phyloP scores from a whole-genome alignment of 179 eudicot species.

The Heliamphora pulchella region DNA sequence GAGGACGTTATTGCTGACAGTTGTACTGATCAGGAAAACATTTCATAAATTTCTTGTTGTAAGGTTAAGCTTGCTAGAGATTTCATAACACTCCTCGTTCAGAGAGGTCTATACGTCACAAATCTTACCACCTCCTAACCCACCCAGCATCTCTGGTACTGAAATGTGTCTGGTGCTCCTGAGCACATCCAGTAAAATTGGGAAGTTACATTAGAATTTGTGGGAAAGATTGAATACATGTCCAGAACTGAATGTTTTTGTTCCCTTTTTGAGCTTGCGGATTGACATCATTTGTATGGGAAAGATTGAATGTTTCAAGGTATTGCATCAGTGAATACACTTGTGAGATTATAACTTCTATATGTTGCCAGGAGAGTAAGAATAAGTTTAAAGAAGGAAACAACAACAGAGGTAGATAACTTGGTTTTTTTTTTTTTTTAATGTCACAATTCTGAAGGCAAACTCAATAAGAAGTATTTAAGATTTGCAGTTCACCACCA shows the following conservation, averaged over 20 bases:
- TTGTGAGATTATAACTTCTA: too few species aligned
- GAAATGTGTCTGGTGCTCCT: not conserved
- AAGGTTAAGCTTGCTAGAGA: not conserved
- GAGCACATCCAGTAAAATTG: not conserved
- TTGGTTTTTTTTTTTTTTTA: not conserved
- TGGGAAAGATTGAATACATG: not conserved
- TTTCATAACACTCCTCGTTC: not conserved
- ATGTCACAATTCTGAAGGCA: conserved; percentile 4
- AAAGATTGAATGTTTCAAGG: not conserved
- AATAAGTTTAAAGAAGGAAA: not conserved
- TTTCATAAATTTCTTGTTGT: not conserved
- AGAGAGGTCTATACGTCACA: not conserved
- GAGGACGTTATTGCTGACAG: not conserved
- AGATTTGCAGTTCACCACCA: not conserved
- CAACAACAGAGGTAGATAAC: not conserved
- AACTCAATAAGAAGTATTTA: not conserved
- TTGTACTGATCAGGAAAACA: not conserved
- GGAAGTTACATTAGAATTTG: not conserved
- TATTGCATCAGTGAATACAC: not conserved
- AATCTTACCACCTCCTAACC: not conserved
- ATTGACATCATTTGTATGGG: not conserved
- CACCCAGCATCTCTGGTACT: not conserved
- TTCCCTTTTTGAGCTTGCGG: not conserved
- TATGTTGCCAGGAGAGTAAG: not conserved
- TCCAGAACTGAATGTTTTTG: not conserved